phyloP scores from a whole-genome alignment of 78 protist genomes.

The Isochrysis galbana region DNA sequence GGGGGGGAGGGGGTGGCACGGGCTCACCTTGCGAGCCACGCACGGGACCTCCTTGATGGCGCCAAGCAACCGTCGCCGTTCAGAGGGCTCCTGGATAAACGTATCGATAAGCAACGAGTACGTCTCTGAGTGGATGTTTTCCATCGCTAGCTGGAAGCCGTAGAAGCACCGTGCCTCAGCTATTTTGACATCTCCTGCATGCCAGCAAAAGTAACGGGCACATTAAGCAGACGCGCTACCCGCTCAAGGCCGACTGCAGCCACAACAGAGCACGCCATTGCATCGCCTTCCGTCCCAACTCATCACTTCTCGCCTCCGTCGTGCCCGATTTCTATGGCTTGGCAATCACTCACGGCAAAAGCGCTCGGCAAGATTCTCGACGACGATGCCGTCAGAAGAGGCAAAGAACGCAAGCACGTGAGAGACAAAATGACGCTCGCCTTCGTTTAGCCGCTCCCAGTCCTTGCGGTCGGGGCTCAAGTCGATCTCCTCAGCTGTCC shows the following conservation, averaged over 20 bases:
- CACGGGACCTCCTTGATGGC: slow-evolving; percentile 93
- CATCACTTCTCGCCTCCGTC: too few relatives aligned
- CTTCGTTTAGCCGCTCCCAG: slow-evolving; percentile 81
- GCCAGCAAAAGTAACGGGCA: too few relatives aligned
- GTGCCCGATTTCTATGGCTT: too few relatives aligned
- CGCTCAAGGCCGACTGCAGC: too few relatives aligned
- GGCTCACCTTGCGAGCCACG: slow-evolving; percentile 91
- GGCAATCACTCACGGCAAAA: slow-evolving; percentile 90
- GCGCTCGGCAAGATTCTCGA: slow-evolving; percentile 91
- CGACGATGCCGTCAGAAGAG: slow-evolving; percentile 96
- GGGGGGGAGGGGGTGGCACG: too few relatives aligned
- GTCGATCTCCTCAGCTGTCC: slow-evolving; percentile 98
- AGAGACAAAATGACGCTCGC: slow-evolving; percentile 90
- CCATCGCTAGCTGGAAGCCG: slow-evolving; percentile 95
- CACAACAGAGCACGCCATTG: too few relatives aligned
- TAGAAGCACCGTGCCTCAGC: slow-evolving; percentile 98
- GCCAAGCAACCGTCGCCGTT: slow-evolving; percentile 78
- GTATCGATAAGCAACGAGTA: slow-evolving; percentile 90
- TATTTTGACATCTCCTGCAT: slow-evolving; percentile 94
- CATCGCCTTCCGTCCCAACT: too few relatives aligned
- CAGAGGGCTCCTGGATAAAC: slow-evolving; percentile 62
- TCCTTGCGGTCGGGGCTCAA: slow-evolving; percentile 58
- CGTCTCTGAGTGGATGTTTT: slow-evolving; percentile 91
- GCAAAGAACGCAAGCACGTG: slow-evolving; percentile 97
- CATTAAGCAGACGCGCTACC: too few relatives aligned